phyloP scores from a whole-genome alignment of 2,329 filamentous ascomycete genomes.

The Emergomyces orientalis region DNA sequence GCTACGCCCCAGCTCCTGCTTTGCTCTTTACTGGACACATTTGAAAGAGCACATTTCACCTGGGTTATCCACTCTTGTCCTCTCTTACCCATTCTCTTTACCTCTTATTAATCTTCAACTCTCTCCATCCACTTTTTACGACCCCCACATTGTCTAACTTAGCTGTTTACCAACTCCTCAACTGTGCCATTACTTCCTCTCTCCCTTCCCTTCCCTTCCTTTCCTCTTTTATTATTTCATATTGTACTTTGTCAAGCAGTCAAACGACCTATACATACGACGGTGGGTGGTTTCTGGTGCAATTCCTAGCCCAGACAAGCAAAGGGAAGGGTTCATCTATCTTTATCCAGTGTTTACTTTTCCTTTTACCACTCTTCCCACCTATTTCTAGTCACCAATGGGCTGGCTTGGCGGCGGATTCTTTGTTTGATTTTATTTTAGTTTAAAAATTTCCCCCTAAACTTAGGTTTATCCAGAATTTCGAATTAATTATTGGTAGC shows the following conservation, averaged over 20 bases:
- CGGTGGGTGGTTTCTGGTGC: neutral
- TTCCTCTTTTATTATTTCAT: neutral
- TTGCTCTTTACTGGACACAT: conserved; percentile 7
- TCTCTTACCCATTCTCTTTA: neutral
- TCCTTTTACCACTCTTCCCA: conserved; percentile 14
- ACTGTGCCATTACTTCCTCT: neutral
- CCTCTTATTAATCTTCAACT: neutral
- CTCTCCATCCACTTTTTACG: neutral
- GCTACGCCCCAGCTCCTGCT: conserved; percentile 9
- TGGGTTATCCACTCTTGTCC: neutral
- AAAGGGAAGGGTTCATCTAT: neutral
- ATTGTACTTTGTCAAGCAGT: neutral
- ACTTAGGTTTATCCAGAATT: conserved; percentile 10
- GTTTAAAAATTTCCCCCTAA: conserved; percentile 16
- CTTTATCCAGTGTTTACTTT: conserved; percentile 7
- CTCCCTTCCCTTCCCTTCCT: neutral
- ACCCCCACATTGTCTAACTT: neutral
- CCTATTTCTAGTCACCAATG: conserved; percentile 3
- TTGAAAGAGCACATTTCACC: neutral
- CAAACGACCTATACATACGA: neutral
- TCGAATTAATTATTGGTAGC: neutral
- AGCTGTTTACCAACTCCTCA: neutral
- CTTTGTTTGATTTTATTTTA: conserved; percentile 18
- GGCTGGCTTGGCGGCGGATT: conserved; percentile 13
- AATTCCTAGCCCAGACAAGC: neutral